Base-by-base conservation (phyloP, 2,329 filamentous ascomycete genomes). In the Aureobasidium mangrovei region DNA sequence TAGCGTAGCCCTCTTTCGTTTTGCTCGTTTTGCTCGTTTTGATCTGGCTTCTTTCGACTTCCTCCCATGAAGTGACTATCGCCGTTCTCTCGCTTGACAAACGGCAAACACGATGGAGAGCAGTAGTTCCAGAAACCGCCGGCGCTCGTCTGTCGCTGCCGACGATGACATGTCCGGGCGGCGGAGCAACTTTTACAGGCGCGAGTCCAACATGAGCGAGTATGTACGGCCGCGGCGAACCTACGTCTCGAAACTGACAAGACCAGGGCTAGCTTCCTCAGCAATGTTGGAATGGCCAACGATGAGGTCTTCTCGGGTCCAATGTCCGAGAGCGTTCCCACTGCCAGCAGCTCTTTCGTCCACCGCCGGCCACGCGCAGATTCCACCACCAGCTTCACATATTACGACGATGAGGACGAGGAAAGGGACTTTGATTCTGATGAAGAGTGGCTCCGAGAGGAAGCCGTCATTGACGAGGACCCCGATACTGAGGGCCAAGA, bases 281-380 rank as follows among this genome's bases (percentile, higher is more conserved):
- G 89, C 61, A 89, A 95, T 70, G 91, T 97, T n/a, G 91, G 96
- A 69, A 97, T 98, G 93, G 91, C 93, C 24, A 89, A 94, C 49
- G 88, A 95, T 68, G 91, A 97, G 78, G 80, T 95, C 45, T 98
- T 91, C 71, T 85, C 91, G 27, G 93, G 93, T 5, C 93, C 91
- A 5, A 84, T 96, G 64, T 91, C 90, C 53, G 93, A 98, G 73
- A 96, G 90, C 66, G 81, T 98, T n/a, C 93, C 93, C 1, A 93
- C 88, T 8, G 96, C 91, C 66, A 79, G 91, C 35, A 90, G 89
- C n/a, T 86, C 89, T 32, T 98, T 98, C 67, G 84, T 83, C 45
- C 91, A 95, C 69, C 87, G 89, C 57, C 82, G 90, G 57, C 76
- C 77, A 36, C 83, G 91, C 63, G 84, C 88, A 61, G 88, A 91